Conservation (phyloP, 177 flowering plant species). For the Vitis hybrid region DNA sequence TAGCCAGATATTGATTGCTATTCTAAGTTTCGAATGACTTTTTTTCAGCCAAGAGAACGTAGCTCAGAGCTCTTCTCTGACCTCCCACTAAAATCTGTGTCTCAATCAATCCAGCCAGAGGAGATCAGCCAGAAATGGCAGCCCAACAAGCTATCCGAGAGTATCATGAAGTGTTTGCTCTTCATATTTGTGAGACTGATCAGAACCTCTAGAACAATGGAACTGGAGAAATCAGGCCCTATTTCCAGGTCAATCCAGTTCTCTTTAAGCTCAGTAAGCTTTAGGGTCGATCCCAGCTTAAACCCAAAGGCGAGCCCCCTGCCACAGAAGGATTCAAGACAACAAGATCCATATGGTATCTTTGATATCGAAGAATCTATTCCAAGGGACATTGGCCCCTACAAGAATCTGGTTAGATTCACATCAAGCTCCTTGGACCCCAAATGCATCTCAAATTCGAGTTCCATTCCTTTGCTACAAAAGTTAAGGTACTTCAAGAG, state of each 20-base stretch:
- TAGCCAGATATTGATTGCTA: background rate
- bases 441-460: conserved; percentile 64
- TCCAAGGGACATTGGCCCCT: conserved; percentile 91
- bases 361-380: conserved; percentile 75
- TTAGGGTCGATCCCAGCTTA: conserved; percentile 46
- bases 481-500: conserved; percentile 62
- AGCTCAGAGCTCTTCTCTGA: conserved; percentile 28
- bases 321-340: conserved; percentile 61
- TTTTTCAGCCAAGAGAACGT: conserved; percentile 47
- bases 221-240: conserved; percentile 67
- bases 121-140: conserved; percentile 50
- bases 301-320: conserved; percentile 35
- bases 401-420: conserved; percentile 82
- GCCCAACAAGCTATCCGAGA: conserved; percentile 90
- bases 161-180: conserved; percentile 84
- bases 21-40: background rate
- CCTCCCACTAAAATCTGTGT: conserved; percentile 32
- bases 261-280: conserved; percentile 59
- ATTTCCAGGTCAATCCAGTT: conserved; percentile 44
- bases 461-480: conserved; percentile 61
- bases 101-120: conserved; percentile 29
- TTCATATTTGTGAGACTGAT: conserved; percentile 74
- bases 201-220: conserved; percentile 72
- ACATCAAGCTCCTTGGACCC: conserved; percentile 72
- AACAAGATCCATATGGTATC: conserved; percentile 88